These are phyloP conservation scores for Noccaea bulbosa DNA, from an alignment of 345 rosid species.

Conservation along the genomic window DNA sequence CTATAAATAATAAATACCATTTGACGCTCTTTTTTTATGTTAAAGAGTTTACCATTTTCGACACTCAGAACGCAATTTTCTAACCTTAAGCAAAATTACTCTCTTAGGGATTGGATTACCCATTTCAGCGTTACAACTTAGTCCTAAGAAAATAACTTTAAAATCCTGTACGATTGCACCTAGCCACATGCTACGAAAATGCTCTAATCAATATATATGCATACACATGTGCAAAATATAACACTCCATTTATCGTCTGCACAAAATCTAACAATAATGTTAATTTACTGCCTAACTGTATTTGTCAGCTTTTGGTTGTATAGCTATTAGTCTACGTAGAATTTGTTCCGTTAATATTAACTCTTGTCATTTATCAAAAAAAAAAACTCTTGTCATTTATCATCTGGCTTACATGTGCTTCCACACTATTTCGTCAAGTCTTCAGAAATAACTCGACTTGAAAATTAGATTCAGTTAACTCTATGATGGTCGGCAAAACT, in stretches of 20 bases:
- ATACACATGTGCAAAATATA: constrained; percentile 22
- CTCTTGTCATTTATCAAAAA: constrained; percentile 11
- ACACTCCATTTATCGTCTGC: constrained; percentile 18
- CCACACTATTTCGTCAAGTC: neutral
- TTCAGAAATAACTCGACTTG: neutral
- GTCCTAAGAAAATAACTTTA: neutral
- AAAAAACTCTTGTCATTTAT: constrained; percentile 7
- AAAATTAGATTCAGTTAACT: neutral
- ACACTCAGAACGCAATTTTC: no score
- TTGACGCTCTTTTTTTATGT: no score
- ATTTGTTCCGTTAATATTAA: constrained; percentile 22
- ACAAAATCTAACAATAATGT: constrained; percentile 34
- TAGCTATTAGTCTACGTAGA: constrained; percentile 34
- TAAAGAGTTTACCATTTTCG: no score
- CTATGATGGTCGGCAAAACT: no score
- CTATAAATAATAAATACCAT: no score
- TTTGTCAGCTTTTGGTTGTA: constrained; percentile 38
- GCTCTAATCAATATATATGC: constrained; percentile 1
- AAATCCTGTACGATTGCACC: neutral
- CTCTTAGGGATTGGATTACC: neutral
- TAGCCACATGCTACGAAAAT: constrained; percentile 12
- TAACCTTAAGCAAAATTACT: neutral
- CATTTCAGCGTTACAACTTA: neutral
- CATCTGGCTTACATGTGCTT: constrained; percentile 35
- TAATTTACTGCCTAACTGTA: constrained; percentile 32